Evolutionary conservation across 2,329 filamentous ascomycete species (phyloP), one percentile per base, ranked within the genome.

Genomic region (Aspergillus latus): DNA sequence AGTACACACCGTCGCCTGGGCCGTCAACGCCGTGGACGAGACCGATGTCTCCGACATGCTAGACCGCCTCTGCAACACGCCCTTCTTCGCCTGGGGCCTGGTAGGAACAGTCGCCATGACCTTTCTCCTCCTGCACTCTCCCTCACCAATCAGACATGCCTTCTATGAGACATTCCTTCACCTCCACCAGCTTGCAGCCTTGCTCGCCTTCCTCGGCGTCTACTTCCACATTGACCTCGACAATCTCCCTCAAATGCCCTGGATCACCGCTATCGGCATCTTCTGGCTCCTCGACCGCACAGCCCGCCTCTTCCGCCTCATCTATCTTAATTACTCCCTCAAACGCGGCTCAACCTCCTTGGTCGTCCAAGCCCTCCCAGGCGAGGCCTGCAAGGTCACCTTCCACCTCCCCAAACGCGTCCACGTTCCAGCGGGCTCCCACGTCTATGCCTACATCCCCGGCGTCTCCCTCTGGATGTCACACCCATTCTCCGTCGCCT

Each of bases 1-100:
- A 49, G 78, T 88, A 7, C 91, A 96, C 73, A 89, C 88, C 7
- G 64, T 82, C 26, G 85, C 87, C 36, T 99, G 93, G 92, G 78
- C 85, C 16, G 82, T 89, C 65, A 94, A 95, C 61, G 87, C 87
- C 28, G 64, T 62, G 36, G 63, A 69, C 16, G 70, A 73, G 57
- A 59, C 68, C 47, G 61, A 64, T 40, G 59, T 75, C 37, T 57
- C 67, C 4, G 68, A 69, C 50, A 73, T 74, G 60, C 56, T 72
- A 13, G 51, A 58, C 5, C 70, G 72, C 8, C 53, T 78, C 29
- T 63, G 64, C 48, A 63, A 64, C 16, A 71, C 69, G 0, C 70
- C 74, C 0, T 80, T 80, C 61, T 77, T 80, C 52, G 58, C 62
- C 10, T 79, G 71, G 66, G 78, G 78, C 2, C 51, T 78, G 10